Evolutionary conservation across 805 yeast species (phyloP).

Genomic region (Candida arabinofermentans): DNA sequence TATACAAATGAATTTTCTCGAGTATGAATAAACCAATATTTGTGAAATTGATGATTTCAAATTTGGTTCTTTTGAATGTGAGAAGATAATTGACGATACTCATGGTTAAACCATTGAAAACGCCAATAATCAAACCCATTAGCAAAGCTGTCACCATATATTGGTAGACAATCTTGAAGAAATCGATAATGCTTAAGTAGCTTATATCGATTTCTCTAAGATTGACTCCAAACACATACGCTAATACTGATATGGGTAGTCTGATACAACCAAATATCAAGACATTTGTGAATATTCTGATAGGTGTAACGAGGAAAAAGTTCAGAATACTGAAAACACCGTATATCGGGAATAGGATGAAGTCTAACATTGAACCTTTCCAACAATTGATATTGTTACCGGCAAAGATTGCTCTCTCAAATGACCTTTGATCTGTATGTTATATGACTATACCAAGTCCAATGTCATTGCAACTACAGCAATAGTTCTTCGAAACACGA

Average conservation of each 20-base stretch:
- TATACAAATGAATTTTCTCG: neutral
- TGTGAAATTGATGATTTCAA: constrained; percentile 7
- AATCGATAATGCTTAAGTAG: constrained; percentile 9
- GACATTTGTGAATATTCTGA: constrained; percentile 4
- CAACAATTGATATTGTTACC: neutral
- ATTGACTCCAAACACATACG: constrained; percentile 11
- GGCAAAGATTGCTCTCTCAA: neutral
- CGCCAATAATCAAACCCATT: constrained; percentile 20
- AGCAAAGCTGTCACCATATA: constrained; percentile 18
- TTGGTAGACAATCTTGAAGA: constrained; percentile 21
- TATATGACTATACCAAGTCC: too few relatives aligned
- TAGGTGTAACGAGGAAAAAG: constrained; percentile 7
- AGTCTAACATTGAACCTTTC: neutral
- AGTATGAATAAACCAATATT: neutral
- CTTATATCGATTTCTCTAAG: constrained; percentile 2
- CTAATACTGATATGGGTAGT: constrained; percentile 4
- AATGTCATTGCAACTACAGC: too few relatives aligned
- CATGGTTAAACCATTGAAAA: constrained; percentile 15
- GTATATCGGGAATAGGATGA: constrained; percentile 2
- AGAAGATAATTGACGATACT: constrained; percentile 12
- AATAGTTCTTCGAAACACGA: too few relatives aligned
- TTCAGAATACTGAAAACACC: constrained; percentile 1
- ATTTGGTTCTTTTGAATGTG: constrained; percentile 7
- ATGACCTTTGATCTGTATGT: too few relatives aligned
- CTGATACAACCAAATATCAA: constrained; percentile 7